Conservation (phyloP, 768 basidiomycete genomes). For the Lactarius deliciosus region DNA sequence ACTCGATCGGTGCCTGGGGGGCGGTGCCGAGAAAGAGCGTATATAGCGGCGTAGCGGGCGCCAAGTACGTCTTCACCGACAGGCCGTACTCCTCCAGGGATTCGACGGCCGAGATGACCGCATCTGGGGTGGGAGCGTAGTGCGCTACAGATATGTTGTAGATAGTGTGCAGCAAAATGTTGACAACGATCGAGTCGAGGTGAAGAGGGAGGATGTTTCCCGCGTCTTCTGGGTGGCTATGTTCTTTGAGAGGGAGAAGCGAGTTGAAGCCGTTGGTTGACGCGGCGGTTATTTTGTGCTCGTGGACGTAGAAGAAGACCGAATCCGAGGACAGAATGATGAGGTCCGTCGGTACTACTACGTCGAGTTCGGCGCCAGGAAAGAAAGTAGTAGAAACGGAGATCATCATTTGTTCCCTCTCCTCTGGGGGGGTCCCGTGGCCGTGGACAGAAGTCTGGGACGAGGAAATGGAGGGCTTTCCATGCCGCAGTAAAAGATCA, state of each 20-base stretch:
- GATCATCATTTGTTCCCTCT: conserved; percentile 51
- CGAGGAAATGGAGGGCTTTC: conserved; percentile 11
- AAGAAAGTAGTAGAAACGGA: conserved; percentile 84
- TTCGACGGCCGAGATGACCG: conserved; percentile 55
- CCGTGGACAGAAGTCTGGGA: conserved; percentile 37
- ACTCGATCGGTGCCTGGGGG: conserved; percentile 63
- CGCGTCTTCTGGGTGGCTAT: conserved; percentile 39
- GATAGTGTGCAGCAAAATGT: conserved; percentile 68
- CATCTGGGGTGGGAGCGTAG: conserved; percentile 66
- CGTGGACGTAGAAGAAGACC: conserved; percentile 84
- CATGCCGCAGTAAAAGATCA: conserved; percentile 21
- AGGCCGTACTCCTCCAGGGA: conserved; percentile 62
- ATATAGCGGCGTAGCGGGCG: conserved; percentile 56
- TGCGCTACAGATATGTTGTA: conserved; percentile 75
- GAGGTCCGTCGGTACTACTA: conserved; percentile 56
- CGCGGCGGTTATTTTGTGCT: conserved; percentile 51
- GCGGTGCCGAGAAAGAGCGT: conserved; percentile 64
- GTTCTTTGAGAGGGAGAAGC: conserved; percentile 49
- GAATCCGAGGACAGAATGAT: conserved; percentile 69
- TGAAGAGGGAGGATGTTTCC: conserved; percentile 59
- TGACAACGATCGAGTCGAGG: conserved; percentile 61
- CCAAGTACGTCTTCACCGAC: conserved; percentile 45
- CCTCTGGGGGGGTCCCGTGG: conserved; percentile 37
- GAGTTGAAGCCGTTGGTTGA: conserved; percentile 67
- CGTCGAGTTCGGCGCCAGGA: conserved; percentile 58